Percentiles rank a stretch among this genome's conserved stretches.
Evolutionary conservation across 1,284 basidiomycete genomes (phyloP).

Genomic region (Boletus subluridellus): DNA sequence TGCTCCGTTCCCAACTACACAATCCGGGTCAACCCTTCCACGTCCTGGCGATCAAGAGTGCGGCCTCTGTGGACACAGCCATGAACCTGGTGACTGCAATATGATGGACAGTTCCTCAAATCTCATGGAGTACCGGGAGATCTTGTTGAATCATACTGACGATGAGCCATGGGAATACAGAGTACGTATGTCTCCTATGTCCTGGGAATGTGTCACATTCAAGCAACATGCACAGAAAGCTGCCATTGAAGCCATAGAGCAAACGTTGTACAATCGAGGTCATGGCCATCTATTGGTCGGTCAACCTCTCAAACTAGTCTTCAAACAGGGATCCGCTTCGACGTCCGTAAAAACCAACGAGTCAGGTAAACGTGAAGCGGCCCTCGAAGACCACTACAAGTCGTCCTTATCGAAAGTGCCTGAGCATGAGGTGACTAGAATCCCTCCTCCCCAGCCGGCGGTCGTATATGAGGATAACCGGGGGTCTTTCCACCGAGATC

Average conservation of each 20-base stretch:
- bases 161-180: slow-evolving; percentile 64
- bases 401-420: slow-evolving; percentile 1
- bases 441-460: not conserved
- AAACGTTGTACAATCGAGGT: slow-evolving; percentile 52
- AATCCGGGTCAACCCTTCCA: slow-evolving; percentile 17
- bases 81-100: slow-evolving; percentile 50
- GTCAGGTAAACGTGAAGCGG: not conserved
- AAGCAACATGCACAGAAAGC: slow-evolving; percentile 41
- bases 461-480: not conserved
- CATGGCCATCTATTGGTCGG: slow-evolving; percentile 52
- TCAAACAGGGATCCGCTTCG: slow-evolving; percentile 1
- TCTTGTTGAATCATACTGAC: slow-evolving; percentile 56
- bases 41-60: slow-evolving; percentile 37
- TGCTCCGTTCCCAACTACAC: not conserved
- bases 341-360: not conserved
- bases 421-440: not conserved
- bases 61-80: slow-evolving; percentile 58
- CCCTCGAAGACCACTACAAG: not conserved
- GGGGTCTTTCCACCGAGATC: not conserved
- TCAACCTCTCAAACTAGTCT: slow-evolving; percentile 58
- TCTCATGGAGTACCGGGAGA: slow-evolving; percentile 62
- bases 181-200: slow-evolving; percentile 38
- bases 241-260: slow-evolving; percentile 65
- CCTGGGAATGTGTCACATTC: not conserved
- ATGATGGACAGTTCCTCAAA: slow-evolving; percentile 65